Evolutionary conservation across 495 filamentous ascomycete genomes (phyloP).

Genomic region (Mycothermus thermophilus): DNA sequence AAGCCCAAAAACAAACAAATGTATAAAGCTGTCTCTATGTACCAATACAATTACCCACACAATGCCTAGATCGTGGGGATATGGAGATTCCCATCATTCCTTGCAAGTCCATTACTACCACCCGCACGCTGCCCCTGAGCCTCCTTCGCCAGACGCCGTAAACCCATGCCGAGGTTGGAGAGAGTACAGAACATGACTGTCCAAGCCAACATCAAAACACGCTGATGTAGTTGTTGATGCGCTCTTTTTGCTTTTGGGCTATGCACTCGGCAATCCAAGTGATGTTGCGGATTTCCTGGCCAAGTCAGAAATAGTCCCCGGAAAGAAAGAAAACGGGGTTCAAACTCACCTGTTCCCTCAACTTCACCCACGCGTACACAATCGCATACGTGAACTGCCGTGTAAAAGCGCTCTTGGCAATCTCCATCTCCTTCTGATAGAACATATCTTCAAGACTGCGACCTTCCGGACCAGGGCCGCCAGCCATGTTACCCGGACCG

Average conservation of each 20-base stretch:
- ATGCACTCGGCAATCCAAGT: slow-evolving; percentile 99
- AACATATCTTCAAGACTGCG: slow-evolving; percentile 95
- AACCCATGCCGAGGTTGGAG: too few species aligned
- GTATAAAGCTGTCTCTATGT: slow-evolving; percentile 21
- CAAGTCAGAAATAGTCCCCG: not conserved
- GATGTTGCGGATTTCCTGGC: slow-evolving; percentile 94
- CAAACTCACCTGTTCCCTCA: slow-evolving; percentile 86
- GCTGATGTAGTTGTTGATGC: slow-evolving; percentile 96
- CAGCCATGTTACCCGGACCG: slow-evolving; percentile 70
- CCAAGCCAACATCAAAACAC: slow-evolving; percentile 47
- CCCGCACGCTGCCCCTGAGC: too few species aligned
- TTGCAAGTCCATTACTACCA: too few species aligned
- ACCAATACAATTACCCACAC: slow-evolving; percentile 21
- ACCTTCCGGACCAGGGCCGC: slow-evolving; percentile 59
- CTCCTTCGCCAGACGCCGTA: too few species aligned
- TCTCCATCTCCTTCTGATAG: slow-evolving; percentile 99
- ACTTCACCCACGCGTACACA: slow-evolving; percentile 95
- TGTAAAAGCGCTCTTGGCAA: slow-evolving; percentile 87
- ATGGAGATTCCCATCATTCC: too few species aligned
- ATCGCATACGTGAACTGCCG: slow-evolving; percentile 91
- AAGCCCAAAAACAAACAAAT: slow-evolving; percentile 3
- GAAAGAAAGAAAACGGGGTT: slow-evolving; percentile 1
- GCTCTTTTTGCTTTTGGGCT: slow-evolving; percentile 98
- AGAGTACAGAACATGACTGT: too few species aligned
- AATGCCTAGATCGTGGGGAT: too few species aligned